Base-by-base conservation (phyloP, 768 basidiomycete species). In the Lactarius indigo region DNA sequence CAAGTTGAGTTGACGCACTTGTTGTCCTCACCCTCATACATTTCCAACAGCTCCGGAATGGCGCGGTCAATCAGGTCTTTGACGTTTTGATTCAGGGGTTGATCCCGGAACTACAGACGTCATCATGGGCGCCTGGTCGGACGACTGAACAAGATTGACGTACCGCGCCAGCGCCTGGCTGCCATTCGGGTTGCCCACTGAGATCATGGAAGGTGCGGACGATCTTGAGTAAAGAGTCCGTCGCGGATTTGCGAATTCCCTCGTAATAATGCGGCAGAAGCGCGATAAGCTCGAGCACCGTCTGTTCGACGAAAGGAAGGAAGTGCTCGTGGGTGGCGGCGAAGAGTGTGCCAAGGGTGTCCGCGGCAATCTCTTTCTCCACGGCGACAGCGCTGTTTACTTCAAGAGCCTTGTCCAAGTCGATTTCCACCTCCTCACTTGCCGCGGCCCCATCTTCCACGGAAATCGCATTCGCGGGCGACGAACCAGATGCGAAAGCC, bases 321-420 rank as follows among this genome's bases (percentile, higher is more conserved):
- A 96, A 98, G 73, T 92, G 89, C 57, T 76, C 78, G 72, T 87
- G 86, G 35, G 92, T 94, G 13, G 91, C 84, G 35, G 86, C 82
- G 75, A 98, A 98, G 68, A 99, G 78, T 41, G 91, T 89, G 68
- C 96, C 95, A 70, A 98, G 89, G 5, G 96, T 94, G 75, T 98
- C 96, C 30, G 94, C 94, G 26, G 97, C 96, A 67, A 98, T 97
- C 81, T 99, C 97, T 79, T 99, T 99, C 83, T 99, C 97, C 64
- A 98, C 94, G 52, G 96, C 96, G 70, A 98, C 90, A 26, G 95
- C 96, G 72, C 91, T 93, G 81, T 95, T 96, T 68, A 96, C 93
- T 68, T 94, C 92, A 74, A 94, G 84, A 77, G 93, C 82, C 77
- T 94, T 93, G 72, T 93, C 92, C 59, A 93, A 77, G 72, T 94